These are phyloP conservation scores for Cantharellus anzutake DNA, from an alignment of 768 basidiomycete genomes.

Conservation along the genomic window DNA sequence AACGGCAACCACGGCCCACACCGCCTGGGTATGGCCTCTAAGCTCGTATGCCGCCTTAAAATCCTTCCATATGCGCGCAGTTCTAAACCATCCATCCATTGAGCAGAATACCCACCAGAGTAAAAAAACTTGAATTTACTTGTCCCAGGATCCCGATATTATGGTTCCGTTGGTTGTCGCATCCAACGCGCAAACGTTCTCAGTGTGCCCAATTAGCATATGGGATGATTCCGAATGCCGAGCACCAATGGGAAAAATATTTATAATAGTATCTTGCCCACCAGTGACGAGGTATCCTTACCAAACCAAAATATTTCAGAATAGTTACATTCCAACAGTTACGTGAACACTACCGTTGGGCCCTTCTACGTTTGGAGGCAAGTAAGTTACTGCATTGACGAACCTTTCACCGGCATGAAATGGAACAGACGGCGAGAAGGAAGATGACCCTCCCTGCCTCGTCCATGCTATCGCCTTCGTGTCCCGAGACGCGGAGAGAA, in stretches of 20 bases:
- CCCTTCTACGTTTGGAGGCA: constrained; percentile 46
- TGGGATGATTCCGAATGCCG: constrained; percentile 42
- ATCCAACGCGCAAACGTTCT: constrained; percentile 77
- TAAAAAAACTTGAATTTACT: constrained; percentile 25
- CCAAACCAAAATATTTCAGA: constrained; percentile 1
- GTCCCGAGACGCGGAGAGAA: constrained; percentile 87
- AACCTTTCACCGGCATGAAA: constrained; percentile 51
- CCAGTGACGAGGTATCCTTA: constrained; percentile 74
- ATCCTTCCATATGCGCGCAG: constrained; percentile 85
- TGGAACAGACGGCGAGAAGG: constrained; percentile 35
- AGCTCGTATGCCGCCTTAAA: constrained; percentile 55
- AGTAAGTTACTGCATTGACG: constrained; percentile 66
- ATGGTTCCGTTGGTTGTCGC: constrained; percentile 51
- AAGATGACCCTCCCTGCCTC: constrained; percentile 26
- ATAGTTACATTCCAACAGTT: not conserved
- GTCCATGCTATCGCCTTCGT: constrained; percentile 78
- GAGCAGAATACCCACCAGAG: not conserved
- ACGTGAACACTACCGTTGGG: constrained; percentile 19
- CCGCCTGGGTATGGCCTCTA: constrained; percentile 73
- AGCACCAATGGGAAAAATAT: constrained; percentile 50
- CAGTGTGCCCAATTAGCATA: constrained; percentile 71
- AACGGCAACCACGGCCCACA: constrained; percentile 80
- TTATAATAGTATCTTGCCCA: constrained; percentile 77
- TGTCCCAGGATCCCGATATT: constrained; percentile 95
- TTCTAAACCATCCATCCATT: constrained; percentile 27